Percentiles rank a stretch among this genome's conserved stretches.
Evolutionary conservation across 2,329 filamentous ascomycete genomes (phyloP).

Genomic region (Fusarium beomiforme): DNA sequence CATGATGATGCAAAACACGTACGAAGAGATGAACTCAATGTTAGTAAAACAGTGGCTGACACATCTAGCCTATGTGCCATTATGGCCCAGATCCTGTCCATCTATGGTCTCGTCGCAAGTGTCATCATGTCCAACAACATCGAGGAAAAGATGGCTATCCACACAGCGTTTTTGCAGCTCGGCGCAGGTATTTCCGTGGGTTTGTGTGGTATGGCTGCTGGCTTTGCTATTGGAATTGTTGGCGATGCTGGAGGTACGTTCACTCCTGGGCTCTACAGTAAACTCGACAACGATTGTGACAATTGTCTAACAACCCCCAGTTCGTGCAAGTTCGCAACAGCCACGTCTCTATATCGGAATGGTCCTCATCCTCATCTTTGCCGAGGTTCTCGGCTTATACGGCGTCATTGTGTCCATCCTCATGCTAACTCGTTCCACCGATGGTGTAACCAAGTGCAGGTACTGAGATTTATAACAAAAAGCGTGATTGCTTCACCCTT

Average conservation of each 20-base stretch:
- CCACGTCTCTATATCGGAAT: conserved; percentile 58
- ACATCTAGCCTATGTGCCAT: conserved; percentile 51
- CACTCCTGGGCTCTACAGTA: not conserved
- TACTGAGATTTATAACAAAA: conserved; percentile 38
- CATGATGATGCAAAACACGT: conserved; percentile 56
- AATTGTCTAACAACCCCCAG: conserved; percentile 37
- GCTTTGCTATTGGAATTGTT: conserved; percentile 58
- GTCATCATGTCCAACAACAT: conserved; percentile 57
- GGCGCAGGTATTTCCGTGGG: conserved; percentile 57
- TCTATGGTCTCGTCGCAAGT: conserved; percentile 57
- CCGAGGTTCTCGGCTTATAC: conserved; percentile 57
- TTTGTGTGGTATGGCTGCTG: conserved; percentile 57
- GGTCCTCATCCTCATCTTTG: conserved; percentile 60
- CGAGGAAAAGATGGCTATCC: conserved; percentile 54
- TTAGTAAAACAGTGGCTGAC: conserved; percentile 8
- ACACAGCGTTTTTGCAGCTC: conserved; percentile 56
- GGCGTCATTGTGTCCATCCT: conserved; percentile 60
- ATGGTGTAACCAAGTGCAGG: conserved; percentile 51
- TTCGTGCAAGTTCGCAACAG: conserved; percentile 58
- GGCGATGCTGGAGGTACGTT: conserved; percentile 55
- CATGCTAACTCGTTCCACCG: conserved; percentile 56
- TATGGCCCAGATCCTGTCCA: conserved; percentile 60
- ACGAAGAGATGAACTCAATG: not conserved
- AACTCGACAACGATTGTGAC: not conserved
- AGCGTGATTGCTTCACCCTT: not conserved